phyloP scores from a whole-genome alignment of 2,329 filamentous ascomycete genomes.

The Aschersonia sp. region DNA sequence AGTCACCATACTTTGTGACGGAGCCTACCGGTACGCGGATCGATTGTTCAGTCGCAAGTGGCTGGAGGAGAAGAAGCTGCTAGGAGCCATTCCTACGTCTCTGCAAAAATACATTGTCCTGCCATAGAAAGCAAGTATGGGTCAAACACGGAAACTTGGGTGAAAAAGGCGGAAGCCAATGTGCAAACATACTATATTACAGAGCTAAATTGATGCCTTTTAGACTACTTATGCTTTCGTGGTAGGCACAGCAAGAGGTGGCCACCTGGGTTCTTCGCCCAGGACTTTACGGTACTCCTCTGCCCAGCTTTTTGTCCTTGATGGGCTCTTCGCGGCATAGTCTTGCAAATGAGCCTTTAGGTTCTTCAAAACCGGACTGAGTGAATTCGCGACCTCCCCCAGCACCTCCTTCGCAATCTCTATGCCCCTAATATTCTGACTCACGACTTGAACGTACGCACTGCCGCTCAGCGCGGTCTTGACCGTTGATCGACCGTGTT shows the following conservation, averaged over 20 bases:
- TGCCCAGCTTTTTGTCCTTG: slow-evolving; percentile 9
- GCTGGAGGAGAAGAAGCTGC: slow-evolving; percentile 73
- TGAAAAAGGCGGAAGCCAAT: slow-evolving; percentile 1
- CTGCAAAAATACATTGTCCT: slow-evolving; percentile 91
- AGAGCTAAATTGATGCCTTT: neutral
- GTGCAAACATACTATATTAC: slow-evolving; percentile 4
- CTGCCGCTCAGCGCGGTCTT: slow-evolving; percentile 9
- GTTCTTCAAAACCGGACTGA: slow-evolving; percentile 24
- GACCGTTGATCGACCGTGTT: slow-evolving; percentile 3
- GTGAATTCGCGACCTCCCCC: slow-evolving; percentile 10
- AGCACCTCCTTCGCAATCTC: slow-evolving; percentile 28
- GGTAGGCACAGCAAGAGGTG: slow-evolving; percentile 5
- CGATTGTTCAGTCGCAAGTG: slow-evolving; percentile 84
- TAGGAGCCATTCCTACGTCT: slow-evolving; percentile 68
- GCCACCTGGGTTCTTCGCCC: slow-evolving; percentile 15
- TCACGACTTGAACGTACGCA: slow-evolving; percentile 13
- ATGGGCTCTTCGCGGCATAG: slow-evolving; percentile 9
- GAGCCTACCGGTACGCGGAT: slow-evolving; percentile 95
- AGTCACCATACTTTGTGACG: slow-evolving; percentile 88
- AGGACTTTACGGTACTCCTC: slow-evolving; percentile 12
- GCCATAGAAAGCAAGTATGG: slow-evolving; percentile 33
- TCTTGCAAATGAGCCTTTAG: slow-evolving; percentile 22
- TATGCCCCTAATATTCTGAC: slow-evolving; percentile 25
- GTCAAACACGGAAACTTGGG: slow-evolving; percentile 10
- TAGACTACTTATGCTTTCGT: neutral